Evolutionary conservation across 306 rosid species (phyloP).

Genomic region (Argentina anserina): DNA sequence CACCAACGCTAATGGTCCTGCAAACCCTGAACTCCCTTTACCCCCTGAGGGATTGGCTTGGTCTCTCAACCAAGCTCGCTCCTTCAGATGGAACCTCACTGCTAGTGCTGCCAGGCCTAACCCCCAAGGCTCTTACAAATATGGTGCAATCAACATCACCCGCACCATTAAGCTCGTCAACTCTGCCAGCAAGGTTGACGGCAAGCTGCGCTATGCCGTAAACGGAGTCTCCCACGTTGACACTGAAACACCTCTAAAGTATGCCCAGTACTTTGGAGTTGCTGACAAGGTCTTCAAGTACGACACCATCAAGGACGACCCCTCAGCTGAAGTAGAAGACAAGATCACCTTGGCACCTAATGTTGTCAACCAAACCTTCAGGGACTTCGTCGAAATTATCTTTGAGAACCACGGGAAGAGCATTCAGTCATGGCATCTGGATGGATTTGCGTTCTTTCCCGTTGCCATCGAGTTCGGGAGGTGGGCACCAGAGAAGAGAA

Average conservation of each 20-base stretch:
- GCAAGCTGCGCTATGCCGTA: constrained; percentile 57
- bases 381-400: constrained; percentile 51
- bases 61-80: constrained; percentile 61
- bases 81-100: constrained; percentile 67
- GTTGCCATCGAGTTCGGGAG: constrained; percentile 54
- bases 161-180: constrained; percentile 50
- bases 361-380: constrained; percentile 29
- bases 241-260: constrained; percentile 47
- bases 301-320: constrained; percentile 27
- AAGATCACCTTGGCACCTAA: constrained; percentile 17
- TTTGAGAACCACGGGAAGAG: constrained; percentile 65
- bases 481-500: constrained; percentile 53
- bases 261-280: constrained; percentile 48
- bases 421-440: constrained; percentile 50
- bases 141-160: constrained; percentile 52
- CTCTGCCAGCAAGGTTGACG: constrained; percentile 29
- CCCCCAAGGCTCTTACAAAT: constrained; percentile 70
- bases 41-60: constrained; percentile 63
- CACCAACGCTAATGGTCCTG: constrained; percentile 39
- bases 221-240: constrained; percentile 57
- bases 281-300: constrained; percentile 41
- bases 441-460: constrained; percentile 52
- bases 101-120: constrained; percentile 81
- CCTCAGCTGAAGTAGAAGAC: neutral
- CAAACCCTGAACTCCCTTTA: constrained; percentile 36